These are phyloP conservation scores for Linum trigynum DNA, from an alignment of 345 rosid genomes.

Conservation along the genomic window DNA sequence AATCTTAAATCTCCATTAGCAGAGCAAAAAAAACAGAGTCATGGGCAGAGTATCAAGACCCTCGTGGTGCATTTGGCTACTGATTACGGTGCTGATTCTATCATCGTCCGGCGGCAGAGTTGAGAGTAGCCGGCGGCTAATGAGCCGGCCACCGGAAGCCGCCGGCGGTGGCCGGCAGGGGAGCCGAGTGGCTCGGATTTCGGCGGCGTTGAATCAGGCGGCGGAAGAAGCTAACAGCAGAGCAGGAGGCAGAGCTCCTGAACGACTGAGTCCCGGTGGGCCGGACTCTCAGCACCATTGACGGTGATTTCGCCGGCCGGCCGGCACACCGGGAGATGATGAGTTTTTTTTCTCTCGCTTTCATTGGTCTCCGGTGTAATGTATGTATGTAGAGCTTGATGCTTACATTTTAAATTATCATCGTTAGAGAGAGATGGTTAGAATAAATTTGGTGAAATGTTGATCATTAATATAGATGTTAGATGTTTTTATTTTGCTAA, in stretches of 20 bases:
- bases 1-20: not conserved
- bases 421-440: too few species aligned
- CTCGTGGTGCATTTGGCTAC: conserved; percentile 6
- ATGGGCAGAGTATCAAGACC: not conserved
- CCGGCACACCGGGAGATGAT: too few species aligned
- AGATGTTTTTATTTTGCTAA: too few species aligned
- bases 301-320: too few species aligned
- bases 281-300: conserved; percentile 19
- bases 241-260: not conserved
- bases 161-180: not conserved
- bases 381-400: too few species aligned
- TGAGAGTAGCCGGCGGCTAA: not conserved
- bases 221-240: conserved; percentile 3
- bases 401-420: too few species aligned
- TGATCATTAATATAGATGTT: too few species aligned
- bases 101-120: not conserved
- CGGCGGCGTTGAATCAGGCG: conserved; percentile 3
- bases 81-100: not conserved
- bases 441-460: too few species aligned
- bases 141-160: not conserved
- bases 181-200: conserved; percentile 2
- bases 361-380: too few species aligned
- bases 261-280: conserved; percentile 18
- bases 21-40: not conserved
- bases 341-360: too few species aligned